A percentile compares a stretch with the other conserved stretches of the same genome.
These are phyloP conservation scores for Alternaria sp. DNA, from an alignment of 2,329 filamentous ascomycete genomes.

Conservation along the genomic window DNA sequence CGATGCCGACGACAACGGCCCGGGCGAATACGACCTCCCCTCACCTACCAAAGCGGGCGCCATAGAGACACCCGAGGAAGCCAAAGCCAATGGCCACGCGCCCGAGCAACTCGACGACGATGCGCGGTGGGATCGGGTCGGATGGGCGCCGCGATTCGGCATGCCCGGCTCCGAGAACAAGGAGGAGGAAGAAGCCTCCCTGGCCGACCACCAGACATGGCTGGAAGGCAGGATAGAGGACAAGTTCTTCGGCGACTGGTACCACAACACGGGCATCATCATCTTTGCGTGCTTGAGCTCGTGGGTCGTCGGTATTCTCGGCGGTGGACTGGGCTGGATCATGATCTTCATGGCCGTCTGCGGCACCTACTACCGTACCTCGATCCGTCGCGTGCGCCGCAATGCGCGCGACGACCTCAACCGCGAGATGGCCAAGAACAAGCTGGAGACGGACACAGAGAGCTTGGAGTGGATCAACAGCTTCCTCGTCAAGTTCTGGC, in stretches of 20 bases:
- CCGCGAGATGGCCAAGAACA: constrained; percentile 85
- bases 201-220: constrained; percentile 88
- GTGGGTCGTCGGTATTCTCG: constrained; percentile 87
- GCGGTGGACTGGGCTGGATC: constrained; percentile 91
- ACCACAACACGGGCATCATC: constrained; percentile 95
- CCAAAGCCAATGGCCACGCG: constrained; percentile 59
- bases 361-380: constrained; percentile 95
- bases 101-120: constrained; percentile 60
- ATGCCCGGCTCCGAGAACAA: constrained; percentile 56
- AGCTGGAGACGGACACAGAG: constrained; percentile 87
- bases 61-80: constrained; percentile 59
- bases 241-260: constrained; percentile 96
- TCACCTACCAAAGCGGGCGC: constrained; percentile 74
- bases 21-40: constrained; percentile 76
- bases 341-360: constrained; percentile 91
- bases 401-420: constrained; percentile 96
- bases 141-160: constrained; percentile 89
- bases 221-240: constrained; percentile 85
- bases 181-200: constrained; percentile 65
- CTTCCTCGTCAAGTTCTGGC: constrained; percentile 98
- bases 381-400: constrained; percentile 86
- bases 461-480: constrained; percentile 99
- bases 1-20: constrained; percentile 62
- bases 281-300: constrained; percentile 89
- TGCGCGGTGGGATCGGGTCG: constrained; percentile 65